phyloP scores from a whole-genome alignment of 345 rosid genomes.

The Microcos paniculata region DNA sequence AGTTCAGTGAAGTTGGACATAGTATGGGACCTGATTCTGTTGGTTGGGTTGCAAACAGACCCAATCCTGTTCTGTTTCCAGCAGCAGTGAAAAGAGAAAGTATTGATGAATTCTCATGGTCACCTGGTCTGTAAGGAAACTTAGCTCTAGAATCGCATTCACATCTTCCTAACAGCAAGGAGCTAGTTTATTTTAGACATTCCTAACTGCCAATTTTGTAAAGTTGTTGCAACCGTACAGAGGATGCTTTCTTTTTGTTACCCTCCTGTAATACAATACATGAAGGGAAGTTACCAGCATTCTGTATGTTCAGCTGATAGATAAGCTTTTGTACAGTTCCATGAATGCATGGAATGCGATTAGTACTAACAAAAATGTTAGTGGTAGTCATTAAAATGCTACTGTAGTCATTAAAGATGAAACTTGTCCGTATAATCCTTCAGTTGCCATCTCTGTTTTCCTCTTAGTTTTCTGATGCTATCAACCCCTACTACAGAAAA shows the following conservation, averaged over 20 bases:
- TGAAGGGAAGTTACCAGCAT: background rate
- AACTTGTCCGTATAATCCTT: background rate
- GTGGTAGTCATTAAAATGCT: background rate
- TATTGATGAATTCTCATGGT: background rate
- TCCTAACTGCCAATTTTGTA: background rate
- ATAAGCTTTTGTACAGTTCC: background rate
- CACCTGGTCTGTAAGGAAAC: background rate
- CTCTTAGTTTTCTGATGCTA: background rate
- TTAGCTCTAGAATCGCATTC: background rate
- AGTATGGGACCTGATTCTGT: background rate
- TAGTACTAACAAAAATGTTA: background rate
- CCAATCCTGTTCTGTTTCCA: background rate
- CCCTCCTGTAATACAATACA: background rate
- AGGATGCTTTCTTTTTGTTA: background rate
- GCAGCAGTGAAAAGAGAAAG: background rate
- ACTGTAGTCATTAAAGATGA: background rate
- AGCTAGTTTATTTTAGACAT: background rate
- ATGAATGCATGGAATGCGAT: background rate
- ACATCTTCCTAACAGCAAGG: background rate
- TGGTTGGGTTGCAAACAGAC: background rate
- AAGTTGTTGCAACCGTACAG: background rate
- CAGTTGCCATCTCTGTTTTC: background rate
- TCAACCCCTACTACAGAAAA: background rate
- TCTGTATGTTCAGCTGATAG: background rate
- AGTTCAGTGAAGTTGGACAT: constrained; percentile 2